Evolutionary conservation across 805 yeast genomes (phyloP), one percentile per base, ranked within the genome.

Genomic region (Candida insectalens): DNA sequence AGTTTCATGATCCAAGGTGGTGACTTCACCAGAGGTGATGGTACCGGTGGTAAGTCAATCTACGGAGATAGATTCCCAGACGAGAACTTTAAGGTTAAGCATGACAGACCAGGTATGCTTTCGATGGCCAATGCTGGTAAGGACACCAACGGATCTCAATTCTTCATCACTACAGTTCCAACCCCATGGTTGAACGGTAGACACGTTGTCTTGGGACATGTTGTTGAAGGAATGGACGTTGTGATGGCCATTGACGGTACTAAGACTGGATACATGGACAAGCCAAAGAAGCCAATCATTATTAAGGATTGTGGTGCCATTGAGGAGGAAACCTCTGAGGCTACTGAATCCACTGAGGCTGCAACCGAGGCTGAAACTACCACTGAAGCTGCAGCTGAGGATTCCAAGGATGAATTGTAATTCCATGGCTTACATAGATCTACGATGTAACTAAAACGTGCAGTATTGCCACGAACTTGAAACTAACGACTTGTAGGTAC

Each of bases 161-260:
- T 88, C 57, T 88, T 88, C 71, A 81, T 92, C 63, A 87, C 95
- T 51, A 88, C 96, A 19, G 95, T 82, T 16, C 70, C 73, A 23
- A 84, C 96, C 36, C 64, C 79, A 32, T 92, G 98, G 97, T 74
- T 92, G 53, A 85, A 92, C 53, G 92, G 94, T 44, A 76, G 67
- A 48, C 98, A 92, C 60, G 98, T 92, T 53, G 98, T 92, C 27
- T 92, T 92, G 51, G 98, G 98, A 45, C 84, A 85, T 63, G 96
- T 92, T 36, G 38, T 85, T 13, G 87, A 80, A 37, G 97, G 97
- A 32, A 68, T 76, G 65, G 95, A 89, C 44, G 73, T 85, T 33
- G 83, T 89, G 36, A 60, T 68, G 44, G 67, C 72, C 58, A 75
- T 92, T 51, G 95, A 87, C 62, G 57, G 58, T 31, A 75, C 82